Conservation (phyloP, 768 basidiomycete species). For the Mycena vitilis region DNA sequence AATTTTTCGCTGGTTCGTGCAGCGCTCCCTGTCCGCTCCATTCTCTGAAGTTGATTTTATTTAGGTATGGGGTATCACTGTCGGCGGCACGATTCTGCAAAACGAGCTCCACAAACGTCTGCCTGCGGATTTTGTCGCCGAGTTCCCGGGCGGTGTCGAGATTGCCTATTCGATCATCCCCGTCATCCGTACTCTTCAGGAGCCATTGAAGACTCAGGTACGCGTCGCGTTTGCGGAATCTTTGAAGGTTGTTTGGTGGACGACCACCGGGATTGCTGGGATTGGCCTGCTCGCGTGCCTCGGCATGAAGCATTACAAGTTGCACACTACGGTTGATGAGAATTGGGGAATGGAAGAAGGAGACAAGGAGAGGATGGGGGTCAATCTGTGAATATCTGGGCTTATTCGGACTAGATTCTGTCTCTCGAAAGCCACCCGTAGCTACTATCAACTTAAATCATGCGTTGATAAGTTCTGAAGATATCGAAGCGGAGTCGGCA, state of each 20-base stretch:
- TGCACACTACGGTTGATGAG: no score
- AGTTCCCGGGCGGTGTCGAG: conserved; percentile 22
- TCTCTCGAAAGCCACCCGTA: no score
- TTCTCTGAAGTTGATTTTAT: no score
- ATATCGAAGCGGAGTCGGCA: no score
- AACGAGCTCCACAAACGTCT: conserved; percentile 52
- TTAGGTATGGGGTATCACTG: conserved; percentile 63
- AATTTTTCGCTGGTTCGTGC: neutral
- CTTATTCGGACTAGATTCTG: no score
- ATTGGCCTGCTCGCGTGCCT: conserved; percentile 38
- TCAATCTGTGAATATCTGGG: no score
- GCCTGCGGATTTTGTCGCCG: conserved; percentile 22
- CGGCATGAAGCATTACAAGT: no score
- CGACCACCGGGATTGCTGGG: conserved; percentile 53
- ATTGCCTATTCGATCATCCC: conserved; percentile 32
- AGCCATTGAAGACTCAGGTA: conserved; percentile 45
- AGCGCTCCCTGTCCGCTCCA: neutral
- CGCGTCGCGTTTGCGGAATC: conserved; percentile 54
- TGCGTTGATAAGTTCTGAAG: no score
- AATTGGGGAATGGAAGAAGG: no score
- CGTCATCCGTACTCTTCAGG: conserved; percentile 34
- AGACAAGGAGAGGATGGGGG: no score
- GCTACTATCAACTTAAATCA: no score
- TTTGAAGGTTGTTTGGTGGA: conserved; percentile 53
- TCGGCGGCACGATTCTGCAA: conserved; percentile 62